Conservation (phyloP, 2,329 filamentous ascomycete species). For the Hypoxylon sp. region DNA sequence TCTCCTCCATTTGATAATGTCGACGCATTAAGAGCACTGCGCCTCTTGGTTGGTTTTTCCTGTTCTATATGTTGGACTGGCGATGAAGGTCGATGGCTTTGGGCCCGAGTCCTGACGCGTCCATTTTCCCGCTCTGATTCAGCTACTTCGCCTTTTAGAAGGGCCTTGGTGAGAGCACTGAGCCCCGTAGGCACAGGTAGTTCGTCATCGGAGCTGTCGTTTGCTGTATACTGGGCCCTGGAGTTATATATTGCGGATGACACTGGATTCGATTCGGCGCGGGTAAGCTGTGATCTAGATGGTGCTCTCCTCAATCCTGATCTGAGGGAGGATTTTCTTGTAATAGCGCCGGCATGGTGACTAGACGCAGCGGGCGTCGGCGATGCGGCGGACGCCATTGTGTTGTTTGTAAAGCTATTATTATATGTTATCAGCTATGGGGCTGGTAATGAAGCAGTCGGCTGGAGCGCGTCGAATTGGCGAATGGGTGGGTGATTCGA, state of each 20-base stretch:
- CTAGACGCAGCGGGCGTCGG: slow-evolving; percentile 60
- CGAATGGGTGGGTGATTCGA: slow-evolving; percentile 34
- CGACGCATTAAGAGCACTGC: slow-evolving; percentile 58
- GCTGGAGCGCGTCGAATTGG: slow-evolving; percentile 38
- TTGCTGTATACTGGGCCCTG: slow-evolving; percentile 61
- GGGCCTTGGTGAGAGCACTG: slow-evolving; percentile 88
- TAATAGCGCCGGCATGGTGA: slow-evolving; percentile 53
- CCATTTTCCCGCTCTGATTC: slow-evolving; percentile 53
- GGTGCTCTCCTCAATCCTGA: slow-evolving; percentile 62
- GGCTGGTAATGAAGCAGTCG: slow-evolving; percentile 15
- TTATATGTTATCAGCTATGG: slow-evolving; percentile 28
- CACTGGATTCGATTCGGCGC: slow-evolving; percentile 57
- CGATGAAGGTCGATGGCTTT: slow-evolving; percentile 54
- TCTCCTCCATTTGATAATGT: slow-evolving; percentile 54
- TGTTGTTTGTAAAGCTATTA: slow-evolving; percentile 13
- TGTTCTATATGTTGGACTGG: slow-evolving; percentile 46
- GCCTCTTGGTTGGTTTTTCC: slow-evolving; percentile 52
- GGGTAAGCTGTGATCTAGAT: slow-evolving; percentile 55
- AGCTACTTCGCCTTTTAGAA: slow-evolving; percentile 72
- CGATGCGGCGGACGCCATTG: slow-evolving; percentile 42
- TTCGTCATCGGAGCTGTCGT: slow-evolving; percentile 95
- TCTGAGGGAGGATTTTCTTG: slow-evolving; percentile 63
- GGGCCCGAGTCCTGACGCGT: slow-evolving; percentile 56
- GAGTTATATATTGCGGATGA: slow-evolving; percentile 44
- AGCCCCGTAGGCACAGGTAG: slow-evolving; percentile 92